phyloP scores from a whole-genome alignment of 2,329 filamentous ascomycete species.

The Aspergillus versicolor region DNA sequence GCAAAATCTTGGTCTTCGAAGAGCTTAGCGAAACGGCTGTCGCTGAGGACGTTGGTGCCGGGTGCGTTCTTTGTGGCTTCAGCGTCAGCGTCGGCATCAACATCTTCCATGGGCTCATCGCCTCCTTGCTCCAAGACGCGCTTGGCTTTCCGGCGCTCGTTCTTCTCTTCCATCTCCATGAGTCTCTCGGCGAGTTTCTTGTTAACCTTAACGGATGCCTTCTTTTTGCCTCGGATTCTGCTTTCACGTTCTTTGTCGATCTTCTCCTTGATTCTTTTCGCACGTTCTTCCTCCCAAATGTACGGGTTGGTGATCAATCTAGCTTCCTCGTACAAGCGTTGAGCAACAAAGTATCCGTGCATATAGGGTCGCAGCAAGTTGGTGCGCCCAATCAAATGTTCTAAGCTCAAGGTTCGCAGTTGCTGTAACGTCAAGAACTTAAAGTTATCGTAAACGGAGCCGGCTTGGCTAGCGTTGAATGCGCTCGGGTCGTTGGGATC shows the following conservation, averaged over 20 bases:
- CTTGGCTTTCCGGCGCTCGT: constrained; percentile 45
- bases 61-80: constrained; percentile 23
- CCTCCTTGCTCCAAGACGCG: constrained; percentile 56
- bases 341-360: constrained; percentile 98
- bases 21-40: constrained; percentile 81
- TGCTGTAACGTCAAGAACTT: constrained; percentile 93
- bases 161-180: constrained; percentile 60
- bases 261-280: constrained; percentile 89
- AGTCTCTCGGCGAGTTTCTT: constrained; percentile 62
- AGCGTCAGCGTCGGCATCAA: constrained; percentile 14
- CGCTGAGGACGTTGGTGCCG: constrained; percentile 69
- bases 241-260: constrained; percentile 96
- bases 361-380: constrained; percentile 92
- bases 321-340: constrained; percentile 93
- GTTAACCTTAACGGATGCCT: constrained; percentile 88
- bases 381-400: constrained; percentile 86
- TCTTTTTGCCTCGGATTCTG: constrained; percentile 90
- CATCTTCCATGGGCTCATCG: constrained; percentile 47
- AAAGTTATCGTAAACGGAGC: constrained; percentile 96
- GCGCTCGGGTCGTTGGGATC: constrained; percentile 63
- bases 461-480: constrained; percentile 46
- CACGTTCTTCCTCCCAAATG: constrained; percentile 86
- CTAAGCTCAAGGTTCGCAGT: constrained; percentile 78
- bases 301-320: constrained; percentile 90
- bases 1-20: constrained; percentile 93